phyloP scores from a whole-genome alignment of 2,329 filamentous ascomycete species.

The Colletotrichum sojae region DNA sequence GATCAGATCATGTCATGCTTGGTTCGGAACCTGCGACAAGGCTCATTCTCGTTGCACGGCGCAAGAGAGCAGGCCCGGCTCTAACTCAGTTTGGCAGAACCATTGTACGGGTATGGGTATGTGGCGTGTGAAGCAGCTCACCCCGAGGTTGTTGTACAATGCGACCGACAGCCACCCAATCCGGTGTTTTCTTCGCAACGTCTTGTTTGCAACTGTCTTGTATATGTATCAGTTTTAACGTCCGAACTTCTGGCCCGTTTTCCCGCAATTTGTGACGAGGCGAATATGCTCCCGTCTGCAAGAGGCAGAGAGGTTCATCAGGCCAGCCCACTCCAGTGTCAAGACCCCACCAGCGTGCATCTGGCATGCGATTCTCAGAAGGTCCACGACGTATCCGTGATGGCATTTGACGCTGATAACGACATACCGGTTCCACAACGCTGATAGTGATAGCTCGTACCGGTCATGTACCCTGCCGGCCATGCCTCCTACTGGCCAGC shows the following conservation, averaged over 20 bases:
- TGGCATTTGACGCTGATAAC: constrained; percentile 38
- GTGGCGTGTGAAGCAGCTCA: too few relatives aligned
- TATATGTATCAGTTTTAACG: too few relatives aligned
- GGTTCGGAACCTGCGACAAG: neutral
- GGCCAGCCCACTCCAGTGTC: neutral
- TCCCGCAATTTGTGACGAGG: too few relatives aligned
- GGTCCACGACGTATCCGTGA: constrained; percentile 38
- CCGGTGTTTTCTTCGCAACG: too few relatives aligned
- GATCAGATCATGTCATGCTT: constrained; percentile 7
- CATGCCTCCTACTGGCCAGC: constrained; percentile 23
- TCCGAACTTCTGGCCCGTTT: too few relatives aligned
- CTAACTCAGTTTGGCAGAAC: neutral
- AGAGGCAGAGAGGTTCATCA: neutral
- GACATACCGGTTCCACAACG: constrained; percentile 33
- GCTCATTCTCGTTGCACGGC: neutral
- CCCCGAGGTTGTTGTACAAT: too few relatives aligned
- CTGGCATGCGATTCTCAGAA: constrained; percentile 31
- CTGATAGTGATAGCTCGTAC: constrained; percentile 11
- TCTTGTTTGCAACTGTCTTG: too few relatives aligned
- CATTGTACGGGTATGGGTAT: too few relatives aligned
- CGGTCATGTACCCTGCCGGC: constrained; percentile 26
- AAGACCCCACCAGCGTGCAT: constrained; percentile 31
- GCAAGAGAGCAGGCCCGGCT: neutral
- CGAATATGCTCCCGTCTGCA: too few relatives aligned
- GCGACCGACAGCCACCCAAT: too few relatives aligned